Evolutionary conservation across 495 filamentous ascomycete genomes (phyloP).

Genomic region (Hyaloscypha hepaticicola): DNA sequence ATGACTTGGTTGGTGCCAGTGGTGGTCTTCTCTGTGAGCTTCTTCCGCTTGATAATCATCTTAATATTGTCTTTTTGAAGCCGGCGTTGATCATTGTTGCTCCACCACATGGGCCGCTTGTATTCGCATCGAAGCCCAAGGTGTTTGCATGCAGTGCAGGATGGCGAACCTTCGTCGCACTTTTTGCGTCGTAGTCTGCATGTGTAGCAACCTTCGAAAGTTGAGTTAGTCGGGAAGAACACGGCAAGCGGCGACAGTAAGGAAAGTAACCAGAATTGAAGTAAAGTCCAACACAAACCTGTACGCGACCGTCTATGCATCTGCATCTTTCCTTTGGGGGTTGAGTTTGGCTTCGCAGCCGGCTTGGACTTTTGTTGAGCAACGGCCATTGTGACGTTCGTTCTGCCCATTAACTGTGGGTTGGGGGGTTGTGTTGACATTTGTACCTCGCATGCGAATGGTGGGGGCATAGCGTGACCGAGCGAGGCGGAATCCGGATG

Average conservation of each 20-base stretch:
- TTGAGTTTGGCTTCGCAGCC: conserved; percentile 41
- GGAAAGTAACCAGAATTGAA: conserved; percentile 24
- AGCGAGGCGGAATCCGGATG: conserved; percentile 18
- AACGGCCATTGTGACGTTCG: conserved; percentile 57
- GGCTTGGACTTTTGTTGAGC: conserved; percentile 55
- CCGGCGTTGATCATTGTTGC: conserved; percentile 79
- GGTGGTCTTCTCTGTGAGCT: conserved; percentile 80
- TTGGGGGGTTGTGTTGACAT: conserved; percentile 61
- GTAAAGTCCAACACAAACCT: conserved; percentile 59
- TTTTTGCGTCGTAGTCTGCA: conserved; percentile 95
- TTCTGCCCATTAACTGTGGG: conserved; percentile 49
- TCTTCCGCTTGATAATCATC: conserved; percentile 94
- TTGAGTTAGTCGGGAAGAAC: conserved; percentile 34
- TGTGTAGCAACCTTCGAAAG: conserved; percentile 83
- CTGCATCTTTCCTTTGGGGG: conserved; percentile 62
- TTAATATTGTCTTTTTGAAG: conserved; percentile 94
- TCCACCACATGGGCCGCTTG: conserved; percentile 96
- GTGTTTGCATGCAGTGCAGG: conserved; percentile 86
- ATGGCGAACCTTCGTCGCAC: conserved; percentile 88
- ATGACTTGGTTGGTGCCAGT: conserved; percentile 53
- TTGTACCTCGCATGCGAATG: conserved; percentile 47
- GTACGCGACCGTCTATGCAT: conserved; percentile 92
- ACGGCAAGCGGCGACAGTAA: conserved; percentile 18
- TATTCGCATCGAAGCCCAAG: conserved; percentile 89
- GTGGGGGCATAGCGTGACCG: conserved; percentile 32